These are phyloP conservation scores for Globisporangium okanoganense DNA, from an alignment of 352 stramenopile species.

Conservation along the genomic window DNA sequence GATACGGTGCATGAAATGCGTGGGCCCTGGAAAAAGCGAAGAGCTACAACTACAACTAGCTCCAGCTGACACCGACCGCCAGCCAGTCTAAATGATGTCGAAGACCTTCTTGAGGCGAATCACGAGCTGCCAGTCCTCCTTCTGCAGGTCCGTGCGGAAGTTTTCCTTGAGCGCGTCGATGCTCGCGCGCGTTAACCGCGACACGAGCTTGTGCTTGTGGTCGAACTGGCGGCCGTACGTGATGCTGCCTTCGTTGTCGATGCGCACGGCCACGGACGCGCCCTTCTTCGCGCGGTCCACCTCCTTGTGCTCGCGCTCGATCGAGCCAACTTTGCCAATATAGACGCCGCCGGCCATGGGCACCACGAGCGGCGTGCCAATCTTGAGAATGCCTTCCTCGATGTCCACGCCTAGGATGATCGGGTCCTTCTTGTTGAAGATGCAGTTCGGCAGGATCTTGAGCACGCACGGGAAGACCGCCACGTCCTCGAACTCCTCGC, in stretches of 20 bases:
- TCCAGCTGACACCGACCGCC: background rate
- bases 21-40: too few relatives aligned
- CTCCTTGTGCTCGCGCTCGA: conserved; percentile 96
- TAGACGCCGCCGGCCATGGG: conserved; percentile 69
- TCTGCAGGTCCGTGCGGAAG: conserved; percentile 98
- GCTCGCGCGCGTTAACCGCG: conserved; percentile 84
- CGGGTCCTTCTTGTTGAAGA: conserved; percentile 99
- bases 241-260: conserved; percentile 94
- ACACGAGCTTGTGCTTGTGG: conserved; percentile 87
- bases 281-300: conserved; percentile 95
- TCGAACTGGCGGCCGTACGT: conserved; percentile 98
- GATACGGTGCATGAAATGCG: too few relatives aligned
- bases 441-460: conserved; percentile 97
- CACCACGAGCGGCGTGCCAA: conserved; percentile 96
- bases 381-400: conserved; percentile 95
- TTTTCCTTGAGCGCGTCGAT: conserved; percentile 99
- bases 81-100: conserved; percentile 91
- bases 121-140: conserved; percentile 97
- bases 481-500: conserved; percentile 90
- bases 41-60: background rate
- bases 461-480: conserved; percentile 94
- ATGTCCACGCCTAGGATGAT: conserved; percentile 99
- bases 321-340: conserved; percentile 94
- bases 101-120: conserved; percentile 99
- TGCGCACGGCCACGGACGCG: conserved; percentile 93